Conservation (phyloP, 1,139 yeast genomes). For the Blastobotrys ciferrii region DNA sequence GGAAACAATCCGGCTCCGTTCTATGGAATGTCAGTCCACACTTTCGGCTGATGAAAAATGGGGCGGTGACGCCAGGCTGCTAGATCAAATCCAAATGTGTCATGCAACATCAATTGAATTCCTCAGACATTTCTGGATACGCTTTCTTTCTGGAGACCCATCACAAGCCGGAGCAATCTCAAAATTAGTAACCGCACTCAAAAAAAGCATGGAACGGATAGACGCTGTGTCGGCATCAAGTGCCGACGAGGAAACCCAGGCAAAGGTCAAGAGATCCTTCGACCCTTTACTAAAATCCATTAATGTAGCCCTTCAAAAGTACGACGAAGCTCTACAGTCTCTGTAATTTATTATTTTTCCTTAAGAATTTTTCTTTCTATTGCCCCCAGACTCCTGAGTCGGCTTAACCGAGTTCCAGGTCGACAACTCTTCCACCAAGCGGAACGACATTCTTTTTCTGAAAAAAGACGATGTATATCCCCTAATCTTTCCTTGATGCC, state of each 20-base stretch:
- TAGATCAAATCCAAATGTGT: constrained; percentile 38
- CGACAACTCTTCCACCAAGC: no score
- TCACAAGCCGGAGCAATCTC: constrained; percentile 48
- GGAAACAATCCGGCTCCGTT: constrained; percentile 24
- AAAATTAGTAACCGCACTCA: constrained; percentile 47
- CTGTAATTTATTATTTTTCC: constrained; percentile 4
- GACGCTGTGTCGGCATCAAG: constrained; percentile 37
- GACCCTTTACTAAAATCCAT: constrained; percentile 42
- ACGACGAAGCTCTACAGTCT: constrained; percentile 34
- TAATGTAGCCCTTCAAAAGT: constrained; percentile 40
- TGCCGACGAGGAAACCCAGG: constrained; percentile 28
- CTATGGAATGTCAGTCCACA: constrained; percentile 23
- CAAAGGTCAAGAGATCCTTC: constrained; percentile 34
- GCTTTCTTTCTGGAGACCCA: constrained; percentile 57
- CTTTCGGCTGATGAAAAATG: constrained; percentile 16
- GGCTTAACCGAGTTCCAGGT: no score
- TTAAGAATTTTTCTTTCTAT: background rate
- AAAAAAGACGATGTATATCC: no score
- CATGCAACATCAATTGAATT: constrained; percentile 73
- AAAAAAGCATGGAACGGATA: constrained; percentile 48
- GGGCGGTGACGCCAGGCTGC: constrained; percentile 23
- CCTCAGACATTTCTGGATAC: constrained; percentile 66
- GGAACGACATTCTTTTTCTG: no score
- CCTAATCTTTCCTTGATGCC: no score
- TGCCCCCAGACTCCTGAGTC: no score